Evolutionary conservation across 352 stramenopile species (phyloP), one percentile per base, ranked within the genome.

Genomic region (Globisporangium recalcitrans): DNA sequence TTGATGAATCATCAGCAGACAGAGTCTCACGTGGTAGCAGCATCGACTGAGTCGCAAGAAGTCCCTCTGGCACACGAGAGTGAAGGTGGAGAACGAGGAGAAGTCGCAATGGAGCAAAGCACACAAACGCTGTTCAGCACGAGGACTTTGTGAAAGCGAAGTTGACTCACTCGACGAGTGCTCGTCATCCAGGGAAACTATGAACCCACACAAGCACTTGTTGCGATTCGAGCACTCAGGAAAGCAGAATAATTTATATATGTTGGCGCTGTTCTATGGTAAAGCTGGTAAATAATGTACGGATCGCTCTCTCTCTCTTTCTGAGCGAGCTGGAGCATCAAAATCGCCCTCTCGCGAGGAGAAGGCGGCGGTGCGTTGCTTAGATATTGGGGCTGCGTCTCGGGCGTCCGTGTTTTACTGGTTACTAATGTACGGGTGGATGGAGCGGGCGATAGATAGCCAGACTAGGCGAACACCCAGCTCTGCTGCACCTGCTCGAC

Each of bases 401-500:
- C 6, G 13, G 36, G 13, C 36, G 36, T 11, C 4, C 13, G 48
- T 32, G 48, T 31, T 34, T 54, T 36, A 34, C 26, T 22, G 26
- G 22, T 53, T 53, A 34, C 48, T 53, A 53, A 13, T 53, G 24
- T 36, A 53, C 48, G 22, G 46, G 32, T 21, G 47, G 40, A 22
- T 16, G 46, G 36, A 42, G 36, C 6, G 36, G 19, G 0, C 1
- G 22, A 13, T 5, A 21, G 24, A 19, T 24, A 53, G 22, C 3
- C 26, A 53, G 26, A 53, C 9, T 56, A 56, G 27, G 21, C 16
- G 62, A 90, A 85, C 48, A 90, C 60, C 62, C 68, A 72, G 69
- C 78, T 90, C 55, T 75, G 75, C 65, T 80, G 75, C 49, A 88
- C 79, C 47, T 80, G 67, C 40, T 69, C 67, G 44, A 86, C 70